phyloP scores from a whole-genome alignment of 192 early-diverging fungal species.

The Umbelopsis ramanniana region DNA sequence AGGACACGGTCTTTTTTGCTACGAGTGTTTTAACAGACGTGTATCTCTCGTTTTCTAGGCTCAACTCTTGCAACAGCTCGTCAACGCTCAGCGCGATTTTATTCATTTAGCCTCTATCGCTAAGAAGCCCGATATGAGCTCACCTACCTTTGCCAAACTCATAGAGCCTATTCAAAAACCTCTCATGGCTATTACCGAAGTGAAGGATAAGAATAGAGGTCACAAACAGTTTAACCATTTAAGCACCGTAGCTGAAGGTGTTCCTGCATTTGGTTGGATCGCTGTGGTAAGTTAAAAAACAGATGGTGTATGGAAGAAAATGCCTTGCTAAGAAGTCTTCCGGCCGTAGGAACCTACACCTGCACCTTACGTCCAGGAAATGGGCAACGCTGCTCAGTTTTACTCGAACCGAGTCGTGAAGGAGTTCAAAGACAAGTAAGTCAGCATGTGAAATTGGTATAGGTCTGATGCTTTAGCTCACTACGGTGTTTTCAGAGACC shows the following conservation, averaged over 20 bases:
- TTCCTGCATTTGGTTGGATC: constrained; percentile 93
- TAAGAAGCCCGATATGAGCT: constrained; percentile 75
- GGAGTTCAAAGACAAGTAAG: constrained; percentile 87
- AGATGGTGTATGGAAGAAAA: not conserved
- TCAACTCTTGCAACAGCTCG: constrained; percentile 57
- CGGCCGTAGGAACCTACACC: constrained; percentile 75
- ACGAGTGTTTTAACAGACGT: not conserved
- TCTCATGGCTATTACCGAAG: constrained; percentile 64
- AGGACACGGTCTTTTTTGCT: constrained; percentile 25
- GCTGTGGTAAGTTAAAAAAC: constrained; percentile 58
- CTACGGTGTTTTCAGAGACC: constrained; percentile 52
- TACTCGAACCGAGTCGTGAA: constrained; percentile 90
- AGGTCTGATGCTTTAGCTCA: not conserved
- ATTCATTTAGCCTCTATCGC: constrained; percentile 71
- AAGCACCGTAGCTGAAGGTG: constrained; percentile 85
- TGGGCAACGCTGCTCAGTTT: constrained; percentile 92
- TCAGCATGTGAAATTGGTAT: not conserved
- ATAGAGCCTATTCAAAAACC: constrained; percentile 71
- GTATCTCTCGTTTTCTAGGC: constrained; percentile 46
- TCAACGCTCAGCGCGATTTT: constrained; percentile 75
- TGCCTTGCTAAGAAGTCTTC: not conserved
- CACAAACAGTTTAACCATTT: constrained; percentile 80
- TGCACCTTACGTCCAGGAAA: constrained; percentile 84
- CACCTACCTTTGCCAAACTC: constrained; percentile 62
- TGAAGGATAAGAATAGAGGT: constrained; percentile 82